Percentiles rank a stretch among this genome's conserved stretches.
Evolutionary conservation across 305 asterid species (phyloP).

Genomic region (Plantago rigida): DNA sequence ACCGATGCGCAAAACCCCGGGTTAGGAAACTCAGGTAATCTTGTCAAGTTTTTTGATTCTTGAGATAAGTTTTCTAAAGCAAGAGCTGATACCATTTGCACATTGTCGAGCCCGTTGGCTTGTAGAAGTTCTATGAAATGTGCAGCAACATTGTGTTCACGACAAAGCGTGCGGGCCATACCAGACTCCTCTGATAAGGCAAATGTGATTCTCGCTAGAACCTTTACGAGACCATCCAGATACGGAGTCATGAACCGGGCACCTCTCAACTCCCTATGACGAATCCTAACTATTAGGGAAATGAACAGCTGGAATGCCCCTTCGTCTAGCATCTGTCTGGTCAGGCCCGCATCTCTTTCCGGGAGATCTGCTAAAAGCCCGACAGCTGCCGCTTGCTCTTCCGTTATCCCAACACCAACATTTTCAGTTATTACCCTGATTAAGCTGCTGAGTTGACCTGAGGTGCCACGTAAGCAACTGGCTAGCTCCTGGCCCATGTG

Average conservation of each 20-base stretch:
- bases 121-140: constrained; percentile 72
- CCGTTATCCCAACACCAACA: constrained; percentile 50
- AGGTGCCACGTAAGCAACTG: constrained; percentile 54
- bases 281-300: constrained; percentile 44
- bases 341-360: constrained; percentile 64
- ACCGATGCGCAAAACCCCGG: constrained; percentile 52
- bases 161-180: constrained; percentile 47
- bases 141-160: constrained; percentile 48
- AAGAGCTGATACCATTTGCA: constrained; percentile 80
- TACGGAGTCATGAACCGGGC: constrained; percentile 77
- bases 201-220: constrained; percentile 69
- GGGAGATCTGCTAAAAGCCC: constrained; percentile 84
- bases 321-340: constrained; percentile 67
- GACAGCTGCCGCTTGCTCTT: constrained; percentile 89
- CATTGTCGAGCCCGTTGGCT: constrained; percentile 71
- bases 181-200: constrained; percentile 50
- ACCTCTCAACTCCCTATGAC: constrained; percentile 73
- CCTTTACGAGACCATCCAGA: constrained; percentile 84
- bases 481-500: constrained; percentile 84
- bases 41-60: constrained; percentile 60
- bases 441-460: constrained; percentile 73
- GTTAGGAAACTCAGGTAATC: constrained; percentile 47
- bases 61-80: constrained; percentile 82
- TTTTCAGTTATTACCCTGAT: constrained; percentile 58
- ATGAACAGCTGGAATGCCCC: constrained; percentile 57